Base-by-base conservation (phyloP, 257 asterid species). In the Salvia hispanica region DNA sequence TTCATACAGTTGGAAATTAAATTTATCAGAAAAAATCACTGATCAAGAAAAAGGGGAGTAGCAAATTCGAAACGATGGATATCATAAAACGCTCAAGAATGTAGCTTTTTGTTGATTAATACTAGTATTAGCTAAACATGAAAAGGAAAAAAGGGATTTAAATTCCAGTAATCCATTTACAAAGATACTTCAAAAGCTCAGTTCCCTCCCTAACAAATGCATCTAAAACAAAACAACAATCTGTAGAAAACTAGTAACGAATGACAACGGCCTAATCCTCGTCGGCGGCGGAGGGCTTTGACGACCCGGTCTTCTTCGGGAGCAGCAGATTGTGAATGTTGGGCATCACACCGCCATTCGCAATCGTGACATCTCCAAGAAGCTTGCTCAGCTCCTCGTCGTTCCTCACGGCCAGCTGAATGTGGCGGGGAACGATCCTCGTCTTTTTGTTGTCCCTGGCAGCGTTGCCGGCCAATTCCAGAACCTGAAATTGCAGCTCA, bases 371-470 rank as follows among this genome's bases (percentile, higher is more conserved):
- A 66, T 87, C 96, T 0, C 95, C 91, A 1, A 90, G 88, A 18
- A 90, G 85, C 78, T 87, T 84, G 83, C 95, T 85, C 11, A 90
- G 66, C 36, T 90, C 95, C 60, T 87, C 95, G 7, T 87, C 96
- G 10, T 87, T 87, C 58, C 95, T 76, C 74, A 90, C 93, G 0
- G 95, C 91, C 72, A 90, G 47, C 25, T 90, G 95, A 2, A 88
- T 87, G 61, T 87, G 94, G 34, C 95, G 74, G 0, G 97, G 96
- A 5, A 87, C 93, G 36, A 87, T 89, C 64, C 96, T 83, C 0
- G 91, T 89, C 80, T 89, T 89, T 86, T 87, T 87, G 76, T 87
- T 87, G 66, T 87, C 95, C 74, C 95, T 75, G 0, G 92, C 95
- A 0, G 95, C 95, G 11, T 89, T 89, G 21, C 96, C 95, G 61